phyloP scores from a whole-genome alignment of 495 filamentous ascomycete genomes.

The Parathielavia hyrcaniae region DNA sequence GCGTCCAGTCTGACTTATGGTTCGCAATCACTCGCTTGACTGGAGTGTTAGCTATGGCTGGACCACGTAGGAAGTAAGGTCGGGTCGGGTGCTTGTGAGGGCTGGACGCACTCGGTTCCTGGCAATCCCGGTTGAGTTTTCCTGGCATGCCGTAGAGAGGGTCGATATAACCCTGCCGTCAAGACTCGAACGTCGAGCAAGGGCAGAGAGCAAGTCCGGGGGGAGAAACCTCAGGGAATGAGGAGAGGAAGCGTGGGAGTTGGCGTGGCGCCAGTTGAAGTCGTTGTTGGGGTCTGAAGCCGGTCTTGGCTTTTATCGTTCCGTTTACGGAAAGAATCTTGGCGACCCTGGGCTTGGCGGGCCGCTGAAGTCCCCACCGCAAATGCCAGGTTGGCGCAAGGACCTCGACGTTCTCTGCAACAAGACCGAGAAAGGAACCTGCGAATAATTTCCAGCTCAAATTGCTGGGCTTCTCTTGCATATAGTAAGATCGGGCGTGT shows the following conservation, averaged over 20 bases:
- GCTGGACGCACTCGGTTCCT: slow-evolving; percentile 6
- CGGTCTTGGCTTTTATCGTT: slow-evolving; percentile 10
- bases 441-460: too few relatives aligned
- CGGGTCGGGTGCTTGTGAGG: neutral
- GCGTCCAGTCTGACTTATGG: slow-evolving; percentile 9
- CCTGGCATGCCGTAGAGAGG: neutral
- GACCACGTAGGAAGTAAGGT: neutral
- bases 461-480: too few relatives aligned
- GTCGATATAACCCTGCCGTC: neutral
- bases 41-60: slow-evolving; percentile 9
- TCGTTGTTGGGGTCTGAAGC: slow-evolving; percentile 2
- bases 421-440: too few relatives aligned
- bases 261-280: slow-evolving; percentile 5
- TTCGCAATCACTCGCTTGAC: slow-evolving; percentile 5
- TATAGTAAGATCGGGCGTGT: too few relatives aligned
- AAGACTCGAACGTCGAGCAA: neutral
- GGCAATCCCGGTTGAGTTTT: neutral
- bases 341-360: slow-evolving; percentile 2
- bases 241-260: neutral
- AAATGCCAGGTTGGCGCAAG: too few relatives aligned
- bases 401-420: too few relatives aligned
- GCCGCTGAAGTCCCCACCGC: neutral
- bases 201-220: neutral
- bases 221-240: neutral
- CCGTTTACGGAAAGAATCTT: neutral